Evolutionary conservation across 805 yeast species (phyloP), one percentile per base, ranked within the genome.

Genomic region (Candida manassasensis): DNA sequence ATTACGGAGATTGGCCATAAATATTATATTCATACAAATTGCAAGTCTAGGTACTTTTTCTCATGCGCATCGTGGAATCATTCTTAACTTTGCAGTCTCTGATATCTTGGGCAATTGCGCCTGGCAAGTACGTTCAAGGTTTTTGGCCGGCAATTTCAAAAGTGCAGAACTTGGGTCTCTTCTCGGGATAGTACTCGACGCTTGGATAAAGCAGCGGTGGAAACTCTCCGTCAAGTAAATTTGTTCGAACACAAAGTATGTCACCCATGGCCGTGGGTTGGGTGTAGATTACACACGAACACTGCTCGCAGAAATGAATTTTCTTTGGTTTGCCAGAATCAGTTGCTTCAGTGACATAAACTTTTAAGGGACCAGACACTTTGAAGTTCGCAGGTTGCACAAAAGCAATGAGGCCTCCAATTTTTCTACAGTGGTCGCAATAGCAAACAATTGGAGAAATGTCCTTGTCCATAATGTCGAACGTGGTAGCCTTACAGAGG

Each of bases 191-290:
- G 10, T 21, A 30, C 8, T 30, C 33, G n/a, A 19, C 6, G 5
- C 12, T 21, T 5, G 33, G 33, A 13, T 30, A 19, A n/a, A 30
- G 21, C 15, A 21, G 26, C 6, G 15, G 14, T n/a, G 33, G 33
- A n/a, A 30, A 19, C 15, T 21, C 33, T 6, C 33, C 33, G 15
- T 30, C 33, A 30, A 30, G 19, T 21, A 30, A 30, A 6, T 25
- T 15, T 4, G 33, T 11, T 14, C 33, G n/a, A 15, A 30, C 16
- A 30, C 33, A 30, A 19, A 30, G 7, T 10, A 30, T n/a, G n/a
- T 30, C 33, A 4, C 33, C 33, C n/a, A 30, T 10, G 7, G 33
- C 21, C 17, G 21, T 21, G 8, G 33, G 33, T 30, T 30, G 25
- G 19, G 33, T 30, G 14, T 30, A 30, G 13, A 30, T 13, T 18